A percentile compares a stretch with the other conserved stretches of the same genome.
These are phyloP conservation scores for Eragrostis tef DNA, from an alignment of 202 grass and related monocot species.

Conservation along the genomic window DNA sequence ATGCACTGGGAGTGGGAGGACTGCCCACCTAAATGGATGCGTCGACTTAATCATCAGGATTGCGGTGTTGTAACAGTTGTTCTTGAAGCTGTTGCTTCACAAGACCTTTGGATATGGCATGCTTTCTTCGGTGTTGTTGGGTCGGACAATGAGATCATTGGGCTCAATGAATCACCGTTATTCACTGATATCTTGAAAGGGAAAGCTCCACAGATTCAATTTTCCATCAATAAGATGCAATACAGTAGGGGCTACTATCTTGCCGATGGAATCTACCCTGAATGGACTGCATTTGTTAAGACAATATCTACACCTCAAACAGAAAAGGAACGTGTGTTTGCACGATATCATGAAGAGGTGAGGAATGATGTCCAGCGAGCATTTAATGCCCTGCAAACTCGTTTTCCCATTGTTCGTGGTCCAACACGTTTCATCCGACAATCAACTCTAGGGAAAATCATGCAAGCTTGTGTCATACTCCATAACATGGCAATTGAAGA, in stretches of 20 bases:
- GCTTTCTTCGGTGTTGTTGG: slow-evolving; percentile 35
- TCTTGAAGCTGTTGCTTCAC: slow-evolving; percentile 45
- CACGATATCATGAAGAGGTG: slow-evolving; percentile 23
- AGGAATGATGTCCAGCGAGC: slow-evolving; percentile 34
- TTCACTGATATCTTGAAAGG: slow-evolving; percentile 34
- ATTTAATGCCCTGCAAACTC: slow-evolving; percentile 35
- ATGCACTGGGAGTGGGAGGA: slow-evolving; percentile 39
- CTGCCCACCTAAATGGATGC: slow-evolving; percentile 44
- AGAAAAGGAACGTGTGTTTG: slow-evolving; percentile 43
- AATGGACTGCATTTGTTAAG: slow-evolving; percentile 30
- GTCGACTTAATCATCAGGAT: slow-evolving; percentile 40
- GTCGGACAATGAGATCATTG: slow-evolving; percentile 23
- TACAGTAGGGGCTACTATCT: slow-evolving; percentile 36
- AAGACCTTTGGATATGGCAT: slow-evolving; percentile 47
- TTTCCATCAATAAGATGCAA: slow-evolving; percentile 16
- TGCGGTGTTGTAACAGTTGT: not conserved
- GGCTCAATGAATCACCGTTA: slow-evolving; percentile 22
- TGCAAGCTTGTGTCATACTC: slow-evolving; percentile 47
- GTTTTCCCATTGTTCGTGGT: slow-evolving; percentile 44
- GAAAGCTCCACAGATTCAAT: slow-evolving; percentile 27
- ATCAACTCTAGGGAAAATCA: slow-evolving; percentile 38
- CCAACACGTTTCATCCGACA: slow-evolving; percentile 31
- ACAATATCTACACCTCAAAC: slow-evolving; percentile 30
- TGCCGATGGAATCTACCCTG: slow-evolving; percentile 35
- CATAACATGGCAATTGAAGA: slow-evolving; percentile 53